Base-by-base conservation (phyloP, 1,284 basidiomycete species). In the Cutaneotrichosporon dermatis region DNA sequence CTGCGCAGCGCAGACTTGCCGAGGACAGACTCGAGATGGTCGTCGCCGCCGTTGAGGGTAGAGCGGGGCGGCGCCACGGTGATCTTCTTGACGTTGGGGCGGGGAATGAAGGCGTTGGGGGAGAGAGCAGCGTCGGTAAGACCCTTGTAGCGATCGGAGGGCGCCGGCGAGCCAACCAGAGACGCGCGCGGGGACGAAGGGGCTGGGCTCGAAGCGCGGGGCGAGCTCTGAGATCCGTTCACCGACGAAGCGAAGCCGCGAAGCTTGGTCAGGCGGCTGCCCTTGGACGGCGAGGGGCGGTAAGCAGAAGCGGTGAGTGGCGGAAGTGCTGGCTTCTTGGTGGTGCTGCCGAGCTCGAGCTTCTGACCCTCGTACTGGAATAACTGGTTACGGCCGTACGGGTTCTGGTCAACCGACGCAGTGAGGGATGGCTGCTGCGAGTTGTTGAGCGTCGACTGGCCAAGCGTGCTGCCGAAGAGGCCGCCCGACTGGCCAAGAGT, bases 51-150 rank as follows among this genome's bases (percentile, higher is more conserved):
- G 34, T 49, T 49, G 46, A 57, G 15, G 25, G 51, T 33, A 16
- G 67, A 53, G 58, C 74, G 78, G 75, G 87, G 89, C 9, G 56
- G 43, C 71, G 93, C 89, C 58, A 98, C 79, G 43, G 94, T 88
- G 56, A 99, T 84, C 76, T 96, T 95, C 83, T 98, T 99, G 63
- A 97, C 91, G 73, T 90, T 96, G 59, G 88, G 85, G 44, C 88
- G 83, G 25, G 67, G 88, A 82, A 69, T 86, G 80, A 72, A 92
- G 78, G 80, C 88, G 64, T 83, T 80, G 15, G 82, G 80, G 12
- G 75, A 77, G 9, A 81, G 72, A 1, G 76, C 74, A 9, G 80
- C 77, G 57, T 84, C 90, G 34, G 86, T 80, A 43, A 84, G 69
- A 79, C 87, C 82, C 60, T 79, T 79, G 70, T 78, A 76, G 43